A percentile compares a stretch with the other conserved stretches of the same genome.
phyloP scores from a whole-genome alignment of 768 basidiomycete genomes.

The Myochromella boudieri region DNA sequence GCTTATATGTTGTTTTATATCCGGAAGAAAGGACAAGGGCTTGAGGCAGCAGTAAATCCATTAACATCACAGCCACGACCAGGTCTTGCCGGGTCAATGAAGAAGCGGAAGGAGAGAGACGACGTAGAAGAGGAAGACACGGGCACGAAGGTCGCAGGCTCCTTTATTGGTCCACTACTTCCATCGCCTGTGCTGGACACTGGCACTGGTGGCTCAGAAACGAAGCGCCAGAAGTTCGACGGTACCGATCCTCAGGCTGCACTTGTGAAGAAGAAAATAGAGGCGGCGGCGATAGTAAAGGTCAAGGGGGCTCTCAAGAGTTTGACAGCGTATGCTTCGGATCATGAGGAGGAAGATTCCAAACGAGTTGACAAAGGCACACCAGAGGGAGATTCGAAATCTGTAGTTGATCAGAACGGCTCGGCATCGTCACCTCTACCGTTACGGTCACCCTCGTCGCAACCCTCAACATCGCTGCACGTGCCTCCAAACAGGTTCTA shows the following conservation, averaged over 20 bases:
- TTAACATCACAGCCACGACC: constrained; percentile 26
- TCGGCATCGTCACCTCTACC: constrained; percentile 21
- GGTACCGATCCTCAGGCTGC: constrained; percentile 52
- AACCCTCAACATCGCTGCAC: constrained; percentile 28
- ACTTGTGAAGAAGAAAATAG: constrained; percentile 53
- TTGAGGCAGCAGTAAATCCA: constrained; percentile 60
- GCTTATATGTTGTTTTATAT: constrained; percentile 96
- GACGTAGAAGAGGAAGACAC: constrained; percentile 47
- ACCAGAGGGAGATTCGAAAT: no score
- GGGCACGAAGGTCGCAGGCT: constrained; percentile 45
- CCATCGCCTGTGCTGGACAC: constrained; percentile 45
- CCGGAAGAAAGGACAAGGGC: constrained; percentile 71
- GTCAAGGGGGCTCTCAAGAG: constrained; percentile 25
- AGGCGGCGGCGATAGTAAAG: constrained; percentile 30
- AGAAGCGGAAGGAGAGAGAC: constrained; percentile 42
- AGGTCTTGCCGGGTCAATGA: constrained; percentile 49
- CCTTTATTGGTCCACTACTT: constrained; percentile 68
- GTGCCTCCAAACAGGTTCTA: constrained; percentile 41
- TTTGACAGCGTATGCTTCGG: constrained; percentile 28
- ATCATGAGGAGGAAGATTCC: constrained; percentile 23
- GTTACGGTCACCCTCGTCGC: constrained; percentile 30
- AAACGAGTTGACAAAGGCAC: no score
- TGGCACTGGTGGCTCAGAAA: constrained; percentile 11
- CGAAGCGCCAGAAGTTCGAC: constrained; percentile 25
- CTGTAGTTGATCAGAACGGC: constrained; percentile 16